Evolutionary conservation across 441 rosid genomes (phyloP).

Genomic region (Eruca vesicaria): DNA sequence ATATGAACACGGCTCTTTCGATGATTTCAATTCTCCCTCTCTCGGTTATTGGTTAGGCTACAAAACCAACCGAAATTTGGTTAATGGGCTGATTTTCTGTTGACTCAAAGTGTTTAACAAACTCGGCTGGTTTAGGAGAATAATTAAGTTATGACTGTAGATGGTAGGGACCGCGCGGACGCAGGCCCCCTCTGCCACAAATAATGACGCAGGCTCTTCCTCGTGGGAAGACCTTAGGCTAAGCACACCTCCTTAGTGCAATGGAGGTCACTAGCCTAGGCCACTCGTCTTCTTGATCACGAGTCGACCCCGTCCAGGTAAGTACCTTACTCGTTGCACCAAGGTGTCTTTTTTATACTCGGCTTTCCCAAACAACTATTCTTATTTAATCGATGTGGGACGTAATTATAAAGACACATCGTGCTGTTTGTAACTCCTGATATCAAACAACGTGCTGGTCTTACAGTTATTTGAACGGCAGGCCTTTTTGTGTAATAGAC

Average conservation of each 20-base stretch:
- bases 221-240: constrained; percentile 26
- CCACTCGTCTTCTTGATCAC: constrained; percentile 26
- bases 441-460: background rate
- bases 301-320: constrained; percentile 37
- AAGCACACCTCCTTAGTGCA: constrained; percentile 25
- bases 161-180: constrained; percentile 61
- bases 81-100: too few species aligned
- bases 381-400: background rate
- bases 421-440: background rate
- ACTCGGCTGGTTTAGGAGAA: too few species aligned
- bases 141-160: too few species aligned
- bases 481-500: background rate
- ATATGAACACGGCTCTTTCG: too few species aligned
- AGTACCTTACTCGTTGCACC: background rate
- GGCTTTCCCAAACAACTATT: background rate
- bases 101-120: too few species aligned
- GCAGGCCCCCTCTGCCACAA: constrained; percentile 65
- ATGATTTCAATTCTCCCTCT: too few species aligned
- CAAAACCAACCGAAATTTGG: too few species aligned
- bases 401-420: background rate
- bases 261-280: constrained; percentile 34
- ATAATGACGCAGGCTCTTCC: constrained; percentile 64
- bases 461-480: background rate
- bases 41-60: too few species aligned
- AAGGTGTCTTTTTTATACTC: background rate